A percentile compares a stretch with the other conserved stretches of the same genome.
phyloP scores from a whole-genome alignment of 2,329 filamentous ascomycete species.

The Paraphoma sp. region DNA sequence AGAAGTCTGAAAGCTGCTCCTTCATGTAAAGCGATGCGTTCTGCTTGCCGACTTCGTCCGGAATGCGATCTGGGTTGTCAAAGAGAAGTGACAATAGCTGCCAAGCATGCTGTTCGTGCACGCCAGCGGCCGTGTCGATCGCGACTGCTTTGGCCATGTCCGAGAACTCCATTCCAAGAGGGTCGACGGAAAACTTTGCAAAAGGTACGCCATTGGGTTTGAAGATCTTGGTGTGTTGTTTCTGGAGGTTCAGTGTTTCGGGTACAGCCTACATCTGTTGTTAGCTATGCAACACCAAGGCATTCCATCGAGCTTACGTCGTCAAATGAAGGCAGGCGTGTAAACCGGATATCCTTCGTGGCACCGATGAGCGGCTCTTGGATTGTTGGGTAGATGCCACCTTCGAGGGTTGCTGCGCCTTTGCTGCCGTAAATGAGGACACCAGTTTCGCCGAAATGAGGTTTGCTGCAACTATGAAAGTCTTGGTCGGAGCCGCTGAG shows the following conservation, averaged over 20 bases:
- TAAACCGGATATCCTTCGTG: slow-evolving; percentile 69
- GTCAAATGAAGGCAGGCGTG: slow-evolving; percentile 62
- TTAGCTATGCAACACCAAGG: slow-evolving; percentile 15
- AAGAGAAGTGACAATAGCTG: slow-evolving; percentile 86
- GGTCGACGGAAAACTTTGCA: slow-evolving; percentile 57
- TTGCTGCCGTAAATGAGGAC: slow-evolving; percentile 70
- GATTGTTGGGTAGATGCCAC: slow-evolving; percentile 61
- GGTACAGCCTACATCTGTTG: slow-evolving; percentile 58
- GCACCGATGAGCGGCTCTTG: slow-evolving; percentile 68
- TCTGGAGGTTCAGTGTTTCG: slow-evolving; percentile 63
- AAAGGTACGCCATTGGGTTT: slow-evolving; percentile 63
- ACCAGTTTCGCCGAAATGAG: slow-evolving; percentile 78
- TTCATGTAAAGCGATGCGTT: slow-evolving; percentile 53
- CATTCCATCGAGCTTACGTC: slow-evolving; percentile 42
- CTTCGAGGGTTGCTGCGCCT: slow-evolving; percentile 50
- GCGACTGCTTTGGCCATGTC: slow-evolving; percentile 55
- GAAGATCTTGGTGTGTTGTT: slow-evolving; percentile 57
- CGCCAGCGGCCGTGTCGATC: slow-evolving; percentile 44
- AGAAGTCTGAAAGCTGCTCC: slow-evolving; percentile 73
- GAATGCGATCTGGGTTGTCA: slow-evolving; percentile 59
- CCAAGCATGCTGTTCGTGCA: slow-evolving; percentile 80
- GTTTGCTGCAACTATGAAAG: slow-evolving; percentile 77
- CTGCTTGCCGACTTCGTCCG: slow-evolving; percentile 51
- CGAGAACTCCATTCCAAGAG: slow-evolving; percentile 60
- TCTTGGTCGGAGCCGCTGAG: slow-evolving; percentile 69